phyloP scores from a whole-genome alignment of 2,329 filamentous ascomycete species.

The Dactylonectria estremocensis region DNA sequence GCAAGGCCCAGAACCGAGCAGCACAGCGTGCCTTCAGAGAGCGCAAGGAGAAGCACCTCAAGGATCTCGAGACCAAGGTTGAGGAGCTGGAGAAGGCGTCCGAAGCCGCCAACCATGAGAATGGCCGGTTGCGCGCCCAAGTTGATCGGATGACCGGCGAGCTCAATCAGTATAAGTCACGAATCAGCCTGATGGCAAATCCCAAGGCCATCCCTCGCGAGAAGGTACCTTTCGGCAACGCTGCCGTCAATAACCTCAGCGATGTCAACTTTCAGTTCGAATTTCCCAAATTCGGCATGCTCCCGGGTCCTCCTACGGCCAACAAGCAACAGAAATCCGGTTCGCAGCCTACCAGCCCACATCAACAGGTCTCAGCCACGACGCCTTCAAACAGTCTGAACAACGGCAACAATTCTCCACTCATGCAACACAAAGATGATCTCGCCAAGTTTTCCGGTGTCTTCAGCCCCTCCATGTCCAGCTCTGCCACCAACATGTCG shows the following conservation, averaged over 20 bases:
- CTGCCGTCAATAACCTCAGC: constrained; percentile 72
- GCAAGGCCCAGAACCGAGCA: constrained; percentile 95
- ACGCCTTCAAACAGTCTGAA: constrained; percentile 51
- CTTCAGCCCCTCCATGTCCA: constrained; percentile 71
- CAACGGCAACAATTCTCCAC: constrained; percentile 44
- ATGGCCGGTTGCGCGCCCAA: constrained; percentile 85
- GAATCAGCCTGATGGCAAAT: constrained; percentile 73
- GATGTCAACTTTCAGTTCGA: constrained; percentile 94
- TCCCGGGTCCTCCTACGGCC: constrained; percentile 64
- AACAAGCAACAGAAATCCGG: constrained; percentile 46
- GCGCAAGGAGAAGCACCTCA: constrained; percentile 92
- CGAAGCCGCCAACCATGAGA: constrained; percentile 87
- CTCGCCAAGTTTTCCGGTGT: constrained; percentile 70
- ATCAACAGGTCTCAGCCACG: constrained; percentile 40
- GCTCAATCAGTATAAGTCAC: constrained; percentile 91
- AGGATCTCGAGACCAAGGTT: constrained; percentile 86
- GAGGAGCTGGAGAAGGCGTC: constrained; percentile 86
- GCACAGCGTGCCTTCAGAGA: constrained; percentile 95
- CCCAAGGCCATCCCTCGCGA: constrained; percentile 58
- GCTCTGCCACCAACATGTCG: constrained; percentile 62
- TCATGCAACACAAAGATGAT: constrained; percentile 60
- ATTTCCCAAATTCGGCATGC: constrained; percentile 91
- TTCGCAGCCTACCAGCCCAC: constrained; percentile 54
- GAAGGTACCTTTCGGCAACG: constrained; percentile 58
- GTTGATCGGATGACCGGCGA: constrained; percentile 90